A percentile compares a stretch with the other conserved stretches of the same genome.
These are phyloP conservation scores for Papiliotrema terrestris DNA, from an alignment of 1,284 basidiomycete species.

Conservation along the genomic window DNA sequence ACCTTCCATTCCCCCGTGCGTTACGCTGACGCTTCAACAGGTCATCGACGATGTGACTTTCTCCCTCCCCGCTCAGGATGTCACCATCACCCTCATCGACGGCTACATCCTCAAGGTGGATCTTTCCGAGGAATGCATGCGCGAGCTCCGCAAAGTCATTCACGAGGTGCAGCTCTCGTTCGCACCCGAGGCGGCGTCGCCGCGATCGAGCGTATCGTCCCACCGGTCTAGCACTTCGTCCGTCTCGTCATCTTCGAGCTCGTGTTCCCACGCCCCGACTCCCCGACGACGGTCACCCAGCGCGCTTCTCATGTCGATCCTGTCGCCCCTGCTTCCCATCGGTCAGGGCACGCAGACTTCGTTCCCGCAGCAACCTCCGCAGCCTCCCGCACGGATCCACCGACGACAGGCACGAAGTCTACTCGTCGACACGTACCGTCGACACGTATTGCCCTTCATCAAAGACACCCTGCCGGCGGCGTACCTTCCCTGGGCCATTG, in stretches of 20 bases:
- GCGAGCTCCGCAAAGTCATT: conserved; percentile 37
- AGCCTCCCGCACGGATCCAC: conserved; percentile 55
- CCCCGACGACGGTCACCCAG: conserved; percentile 32
- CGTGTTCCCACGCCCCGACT: conserved; percentile 2
- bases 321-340: conserved; percentile 40
- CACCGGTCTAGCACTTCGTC: conserved; percentile 16
- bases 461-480: conserved; percentile 39
- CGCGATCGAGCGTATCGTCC: conserved; percentile 23
- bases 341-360: not conserved
- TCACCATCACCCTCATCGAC: conserved; percentile 46
- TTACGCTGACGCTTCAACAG: conserved; percentile 8
- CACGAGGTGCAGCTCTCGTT: conserved; percentile 47
- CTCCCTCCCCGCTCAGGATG: conserved; percentile 30
- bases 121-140: conserved; percentile 27
- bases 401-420: conserved; percentile 67
- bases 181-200: conserved; percentile 26
- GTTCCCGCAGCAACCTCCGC: conserved; percentile 11
- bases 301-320: conserved; percentile 39
- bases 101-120: conserved; percentile 36
- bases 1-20: not conserved
- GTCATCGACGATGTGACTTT: conserved; percentile 49
- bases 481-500: conserved; percentile 43
- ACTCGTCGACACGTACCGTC: conserved; percentile 70
- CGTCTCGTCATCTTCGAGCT: conserved; percentile 8
- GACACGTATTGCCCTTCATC: conserved; percentile 58